Base-by-base conservation (phyloP, 1,284 basidiomycete genomes). In the Pulchroboletus neoregius region DNA sequence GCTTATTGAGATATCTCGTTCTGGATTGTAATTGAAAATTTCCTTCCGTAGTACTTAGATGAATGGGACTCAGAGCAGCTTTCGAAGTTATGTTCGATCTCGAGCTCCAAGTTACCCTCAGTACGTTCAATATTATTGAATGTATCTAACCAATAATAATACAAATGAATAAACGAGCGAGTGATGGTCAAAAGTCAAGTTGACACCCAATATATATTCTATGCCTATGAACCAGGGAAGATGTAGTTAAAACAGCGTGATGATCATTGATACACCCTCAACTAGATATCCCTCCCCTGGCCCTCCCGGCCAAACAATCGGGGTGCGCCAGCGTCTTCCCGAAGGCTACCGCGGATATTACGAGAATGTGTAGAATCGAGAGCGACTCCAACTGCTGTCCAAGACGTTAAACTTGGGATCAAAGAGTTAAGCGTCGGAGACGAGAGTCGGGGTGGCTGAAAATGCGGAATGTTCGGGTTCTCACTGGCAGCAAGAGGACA, bases 341-440 rank as follows among this genome's bases (percentile, higher is more conserved):
- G 46, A 33, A 45, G 12, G 18, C n/a, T 30, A 4, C 46, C 18
- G 4, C 36, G 43, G 12, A 45, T 12, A 28, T 9, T 48, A 45
- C 33, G 51, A 31, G 34, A 26, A 16, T 46, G 42, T 26, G 47
- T 38, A 6, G 55, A 40, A 11, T 63, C 62, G 3, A 56, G 34
- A 23, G 35, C 15, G 26, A 26, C 40, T 13, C 61, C 61, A 32
- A 47, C 44, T 10, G 52, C 68, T 39, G 69, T 66, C 27, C 70
- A 70, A 31, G 71, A 72, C 16, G 64, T 72, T 33, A 65, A 60
- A 20, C 48, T 63, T 20, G 61, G 65, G 24, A 63, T 59, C 2
- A 61, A 63, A 12, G 60, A 65, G 0, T 49, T 66, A 11, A 62
- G 58, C 5, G 37, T 60, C 49, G 33, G 65, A 67, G 58, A 61